Evolutionary conservation across 192 early-diverging fungal genomes (phyloP), one percentile per base, ranked within the genome.

Genomic region (Coemansia sp.): DNA sequence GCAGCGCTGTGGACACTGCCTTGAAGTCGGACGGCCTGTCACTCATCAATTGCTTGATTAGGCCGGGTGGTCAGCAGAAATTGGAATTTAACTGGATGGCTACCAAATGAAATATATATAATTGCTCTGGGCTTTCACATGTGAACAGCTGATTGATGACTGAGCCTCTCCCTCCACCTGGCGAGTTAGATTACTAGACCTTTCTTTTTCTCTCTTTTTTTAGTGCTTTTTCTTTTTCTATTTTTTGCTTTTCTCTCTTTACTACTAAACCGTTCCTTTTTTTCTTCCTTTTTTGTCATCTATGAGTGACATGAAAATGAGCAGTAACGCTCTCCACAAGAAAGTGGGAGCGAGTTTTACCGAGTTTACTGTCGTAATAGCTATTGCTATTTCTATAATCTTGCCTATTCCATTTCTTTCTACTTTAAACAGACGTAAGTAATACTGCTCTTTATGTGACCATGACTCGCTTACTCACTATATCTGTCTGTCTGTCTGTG

Each of bases 1-100:
- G 59, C 3, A 27, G 61, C 1, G 90, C 91, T 11, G 40, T 91
- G 10, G 70, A 80, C 10, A 60, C 65, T 8, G 82, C 89, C 2
- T 46, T 90, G 34, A 67, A 62, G 15, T 63, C 70, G 20, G 63
- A 87, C 41, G 82, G 84, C 8, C 72, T 89, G 49, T 85, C 85
- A 38, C 79, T 92, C 7, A 90, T 92, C 68, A 92, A 92, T 76
- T 89, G 88, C 57, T 57, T 90, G 34, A 91, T 92, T 71, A 68
- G 74, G 12, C 89, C 91, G 9, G 88, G 88, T 13, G 89, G 89
- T 18, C 66, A 75, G 85, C 86, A 79, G 85, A 91, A 82, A 67
- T 74, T 84, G 46, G 76, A 86, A 59, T 86, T 86, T 79, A 80
- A 84, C 0, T 86, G 85, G 85, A 82, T 86, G 85, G 29, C 73